Evolutionary conservation across 345 rosid species (phyloP), one percentile per base, ranked within the genome.

Genomic region (Alliaria petiolata): DNA sequence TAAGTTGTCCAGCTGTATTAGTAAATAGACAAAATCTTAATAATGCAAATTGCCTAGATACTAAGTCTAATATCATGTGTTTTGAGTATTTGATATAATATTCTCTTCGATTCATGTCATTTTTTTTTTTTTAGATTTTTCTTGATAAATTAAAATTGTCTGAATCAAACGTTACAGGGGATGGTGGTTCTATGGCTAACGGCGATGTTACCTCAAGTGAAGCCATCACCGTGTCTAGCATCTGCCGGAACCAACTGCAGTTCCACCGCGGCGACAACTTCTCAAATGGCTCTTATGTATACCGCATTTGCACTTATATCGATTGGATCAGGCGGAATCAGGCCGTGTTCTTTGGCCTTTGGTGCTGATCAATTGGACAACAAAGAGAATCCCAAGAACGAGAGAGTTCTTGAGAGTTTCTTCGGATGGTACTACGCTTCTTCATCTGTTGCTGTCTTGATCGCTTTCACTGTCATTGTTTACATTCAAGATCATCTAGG

Each of bases 301-400:
- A 71, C 72, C 13, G 79, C 86, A 6, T 79, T 85, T 17, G 83
- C 81, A 1, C 82, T 85, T 53, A 85, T 89, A 36, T 78, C 96
- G 55, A 76, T 81, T 14, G 96, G 96, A 50, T 88, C 96, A 13
- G 96, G 96, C 4, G 96, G 92, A 17, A 73, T 89, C 65, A 84
- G 90, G 79, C 91, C 96, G 7, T 87, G 90, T 58, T 89, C 89
- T 56, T 44, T 89, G 49, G 95, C 95, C 52, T 89, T 89, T 76
- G 91, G 91, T 40, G 95, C 91, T 45, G 87, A 85, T 56, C 91
- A 89, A 22, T 43, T 86, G 33, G 83, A 80, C 62, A 78, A 79
- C 66, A 80, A 68, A 61, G 82, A 76, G 22, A 82, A 85, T 62
- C 87, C 86, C 3, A 81, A 81, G 57, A 84, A 85, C 17, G 76